Evolutionary conservation across 768 basidiomycete species (phyloP), one percentile per base, ranked within the genome.

Genomic region (Auricularia cornea): DNA sequence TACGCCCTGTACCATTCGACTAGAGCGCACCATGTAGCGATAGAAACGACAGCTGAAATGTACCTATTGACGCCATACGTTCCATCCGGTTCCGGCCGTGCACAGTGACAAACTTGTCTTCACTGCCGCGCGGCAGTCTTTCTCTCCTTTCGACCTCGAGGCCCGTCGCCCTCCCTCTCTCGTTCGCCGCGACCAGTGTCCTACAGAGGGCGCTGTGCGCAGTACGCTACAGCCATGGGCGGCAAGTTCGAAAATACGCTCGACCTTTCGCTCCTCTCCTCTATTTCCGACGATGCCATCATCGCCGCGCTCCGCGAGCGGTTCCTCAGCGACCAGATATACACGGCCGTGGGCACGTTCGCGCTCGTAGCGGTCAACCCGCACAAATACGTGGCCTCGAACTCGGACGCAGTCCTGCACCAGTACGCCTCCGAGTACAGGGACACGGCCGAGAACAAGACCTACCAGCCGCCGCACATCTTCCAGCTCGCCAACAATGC

Each of bases 401-500:
- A 92, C 69, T 85, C 90, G 66, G 95, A 98, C 77, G 84, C 89
- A 0, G 76, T 90, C 33, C 77, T 98, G 32, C 84, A 91, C 74
- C 88, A 90, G 72, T 97, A 97, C 72, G 88, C 92, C 3, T 80
- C 87, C 23, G 88, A 95, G 70, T 93, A 94, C 71, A 83, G 92
- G 51, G 86, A 92, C 69, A 87, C 89, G 4, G 77, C 81, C 11
- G 81, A 83, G 59, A 81, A 83, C 68, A 87, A 84, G 73, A 78
- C 80, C 60, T 73, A 75, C 10, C 79, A 87, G 2, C 83, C 87
- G 35, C 96, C 96, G 2, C 96, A 99, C 70, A 86, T 98, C 51
- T 98, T 97, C 73, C 89, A 94, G 70, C 80, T 93, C 57, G 91
- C 92, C 4, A 88, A 93, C 69, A 89, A 91, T 75, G 87, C 92